Base-by-base conservation (phyloP, 2,329 filamentous ascomycete species). In the Penicillium sclerotiorum region DNA sequence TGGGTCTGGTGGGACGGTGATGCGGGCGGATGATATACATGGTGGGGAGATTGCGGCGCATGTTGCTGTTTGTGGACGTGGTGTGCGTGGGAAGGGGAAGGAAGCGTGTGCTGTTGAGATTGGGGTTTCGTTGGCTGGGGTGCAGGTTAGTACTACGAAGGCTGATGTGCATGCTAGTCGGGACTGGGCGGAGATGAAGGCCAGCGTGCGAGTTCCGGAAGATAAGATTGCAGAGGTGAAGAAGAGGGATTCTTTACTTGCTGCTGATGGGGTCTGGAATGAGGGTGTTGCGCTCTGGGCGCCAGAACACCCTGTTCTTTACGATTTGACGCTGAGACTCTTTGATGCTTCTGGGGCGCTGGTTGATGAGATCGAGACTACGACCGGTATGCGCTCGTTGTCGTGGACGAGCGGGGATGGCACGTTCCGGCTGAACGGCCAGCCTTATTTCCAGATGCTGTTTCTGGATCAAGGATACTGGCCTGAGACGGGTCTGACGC, bases 391-490 rank as follows among this genome's bases (percentile, higher is more conserved):
- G 59, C 79, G 86, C 2, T 84, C 83, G 0, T 66, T 88, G 0
- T 72, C 80, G 52, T 88, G 84, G 84, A 77, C 72, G 15, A 73
- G 67, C 8, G 80, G 80, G 2, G 80, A 85, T 53, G 76, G 80
- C 0, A 79, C 81, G 0, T 83, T 86, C 73, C 73, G 80, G 6
- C 70, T 89, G 18, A 90, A 89, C 52, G 85, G 83, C 15, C 77
- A 86, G 47, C 86, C 87, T 22, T 72, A 83, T 28, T 89, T 89
- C 65, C 77, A 81, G 28, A 84, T 87, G 40, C 83, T 86, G 3
- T 85, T 85, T 0, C 73, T 89, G 0, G 87, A 90, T 50, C 86
- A 89, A 58, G 86, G 86, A 0, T 88, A 78, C 63, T 89, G 86
- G 86, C 85, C 84, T 0, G 84, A 88, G 56, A 86, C 86, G 0